Evolutionary conservation across 2,329 filamentous ascomycete species (phyloP).

Genomic region (Xylaria sp.): DNA sequence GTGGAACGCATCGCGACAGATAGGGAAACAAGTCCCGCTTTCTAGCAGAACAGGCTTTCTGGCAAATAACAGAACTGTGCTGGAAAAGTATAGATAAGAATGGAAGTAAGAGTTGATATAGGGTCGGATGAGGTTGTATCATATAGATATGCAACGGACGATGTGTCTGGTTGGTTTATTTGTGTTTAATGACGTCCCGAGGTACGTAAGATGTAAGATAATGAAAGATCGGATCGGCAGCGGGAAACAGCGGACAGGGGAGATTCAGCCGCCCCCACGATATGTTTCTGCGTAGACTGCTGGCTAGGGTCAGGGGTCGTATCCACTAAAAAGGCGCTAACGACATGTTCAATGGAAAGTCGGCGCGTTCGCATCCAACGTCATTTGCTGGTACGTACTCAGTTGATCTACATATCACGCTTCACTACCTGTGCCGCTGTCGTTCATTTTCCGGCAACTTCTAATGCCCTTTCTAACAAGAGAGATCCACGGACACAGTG

Average conservation of each 20-base stretch:
- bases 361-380: not conserved
- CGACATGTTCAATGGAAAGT: not conserved
- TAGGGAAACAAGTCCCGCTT: not conserved
- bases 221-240: constrained; percentile 2
- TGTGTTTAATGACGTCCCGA: not conserved
- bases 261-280: constrained; percentile 22
- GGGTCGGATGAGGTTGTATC: not conserved
- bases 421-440: too few species aligned
- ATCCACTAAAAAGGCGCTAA: constrained; percentile 18
- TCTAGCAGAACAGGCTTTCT: not conserved
- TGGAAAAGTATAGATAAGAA: not conserved
- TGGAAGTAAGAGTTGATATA: not conserved
- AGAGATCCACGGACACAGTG: not conserved
- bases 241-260: not conserved
- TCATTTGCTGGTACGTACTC: not conserved
- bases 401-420: too few species aligned
- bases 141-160: not conserved
- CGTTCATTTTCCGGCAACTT: not conserved
- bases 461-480: too few species aligned
- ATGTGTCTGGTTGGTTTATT: not conserved
- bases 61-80: not conserved
- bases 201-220: not conserved
- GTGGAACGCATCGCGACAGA: constrained; percentile 47
- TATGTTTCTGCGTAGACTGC: not conserved
- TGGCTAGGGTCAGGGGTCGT: constrained; percentile 11